These are phyloP conservation scores for Cystobasidium sp. DNA, from an alignment of 1,284 basidiomycete species.

Conservation along the genomic window DNA sequence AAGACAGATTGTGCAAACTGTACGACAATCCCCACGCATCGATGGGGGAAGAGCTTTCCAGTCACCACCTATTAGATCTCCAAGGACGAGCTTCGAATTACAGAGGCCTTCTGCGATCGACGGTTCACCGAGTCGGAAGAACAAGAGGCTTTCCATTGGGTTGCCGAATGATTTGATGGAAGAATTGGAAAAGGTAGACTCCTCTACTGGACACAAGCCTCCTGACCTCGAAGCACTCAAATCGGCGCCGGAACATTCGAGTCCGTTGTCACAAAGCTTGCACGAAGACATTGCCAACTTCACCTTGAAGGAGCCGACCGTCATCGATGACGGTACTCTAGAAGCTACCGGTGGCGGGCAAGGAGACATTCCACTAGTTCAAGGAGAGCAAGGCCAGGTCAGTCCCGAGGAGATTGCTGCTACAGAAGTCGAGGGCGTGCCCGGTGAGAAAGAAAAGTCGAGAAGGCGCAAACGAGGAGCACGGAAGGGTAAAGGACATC, in stretches of 20 bases:
- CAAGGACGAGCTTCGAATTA: slow-evolving; percentile 29
- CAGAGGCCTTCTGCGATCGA: slow-evolving; percentile 8
- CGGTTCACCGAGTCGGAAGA: slow-evolving; percentile 19
- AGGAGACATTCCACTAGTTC: neutral
- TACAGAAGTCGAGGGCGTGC: slow-evolving; percentile 13
- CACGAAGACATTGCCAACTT: neutral
- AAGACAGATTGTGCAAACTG: slow-evolving; percentile 45
- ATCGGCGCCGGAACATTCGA: neutral
- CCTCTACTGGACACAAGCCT: neutral
- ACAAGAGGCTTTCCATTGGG: slow-evolving; percentile 1
- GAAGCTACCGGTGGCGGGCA: neutral
- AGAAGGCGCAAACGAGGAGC: slow-evolving; percentile 78
- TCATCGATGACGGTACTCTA: neutral
- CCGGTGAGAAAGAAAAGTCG: slow-evolving; percentile 55
- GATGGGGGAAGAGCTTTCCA: slow-evolving; percentile 21
- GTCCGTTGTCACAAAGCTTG: slow-evolving; percentile 2
- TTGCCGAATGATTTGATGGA: slow-evolving; percentile 38
- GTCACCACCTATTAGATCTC: slow-evolving; percentile 31
- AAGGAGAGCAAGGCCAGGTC: neutral
- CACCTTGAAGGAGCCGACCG: neutral
- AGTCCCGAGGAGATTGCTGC: neutral
- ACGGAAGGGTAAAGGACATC: slow-evolving; percentile 63
- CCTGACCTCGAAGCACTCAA: neutral
- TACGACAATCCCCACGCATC: slow-evolving; percentile 34
- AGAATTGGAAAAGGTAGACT: slow-evolving; percentile 21